Evolutionary conservation across 2,329 filamentous ascomycete species (phyloP), one percentile per base, ranked within the genome.

Genomic region (Epichloe uncinata): DNA sequence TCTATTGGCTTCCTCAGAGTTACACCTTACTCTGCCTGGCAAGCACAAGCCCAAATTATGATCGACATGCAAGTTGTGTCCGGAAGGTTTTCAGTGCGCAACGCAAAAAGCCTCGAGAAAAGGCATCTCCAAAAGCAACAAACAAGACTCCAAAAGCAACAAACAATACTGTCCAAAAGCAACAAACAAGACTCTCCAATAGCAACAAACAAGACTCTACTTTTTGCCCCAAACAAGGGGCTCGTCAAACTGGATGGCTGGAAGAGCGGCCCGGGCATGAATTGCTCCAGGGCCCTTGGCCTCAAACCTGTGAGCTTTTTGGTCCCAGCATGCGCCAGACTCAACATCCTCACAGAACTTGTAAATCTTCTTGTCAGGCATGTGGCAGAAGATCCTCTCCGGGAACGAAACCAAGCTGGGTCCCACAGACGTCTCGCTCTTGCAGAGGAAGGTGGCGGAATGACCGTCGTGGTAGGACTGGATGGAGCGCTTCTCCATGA

Each of bases 351-450:
- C 30, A n/a, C 49, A 50, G 33, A 50, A 50, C 13, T 1, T 26
- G 22, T 50, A 50, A 3, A 50, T 38, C 13, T 16, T 18, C 18
- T 47, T 50, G 16, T 50, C 43, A 3, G 49, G 42, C 49, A 50
- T 50, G 33, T 50, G 43, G n/a, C 49, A 50, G 43, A 50, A 50
- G 13, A 4, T 5, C 13, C 43, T 45, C 8, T 50, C 49, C 3
- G 4, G 22, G 13, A 41, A 18, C 5, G 49, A 46, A n/a, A 47
- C 37, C 42, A 50, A 35, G 30, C 49, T 50, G 7, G 49, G 49
- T n/a, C 49, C 49, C 15, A 41, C 22, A 6, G 44, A 47, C 15
- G 26, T 47, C 15, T 13, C 0, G 30, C 44, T 43, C 4, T 13
- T 30, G 34, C 49, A 50, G 13, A 50, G 20, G 13, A 3, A 4